A percentile compares a stretch with the other conserved stretches of the same genome.
These are phyloP conservation scores for Sugiyamaella novakii DNA, from an alignment of 1,139 yeast species.

Conservation along the genomic window DNA sequence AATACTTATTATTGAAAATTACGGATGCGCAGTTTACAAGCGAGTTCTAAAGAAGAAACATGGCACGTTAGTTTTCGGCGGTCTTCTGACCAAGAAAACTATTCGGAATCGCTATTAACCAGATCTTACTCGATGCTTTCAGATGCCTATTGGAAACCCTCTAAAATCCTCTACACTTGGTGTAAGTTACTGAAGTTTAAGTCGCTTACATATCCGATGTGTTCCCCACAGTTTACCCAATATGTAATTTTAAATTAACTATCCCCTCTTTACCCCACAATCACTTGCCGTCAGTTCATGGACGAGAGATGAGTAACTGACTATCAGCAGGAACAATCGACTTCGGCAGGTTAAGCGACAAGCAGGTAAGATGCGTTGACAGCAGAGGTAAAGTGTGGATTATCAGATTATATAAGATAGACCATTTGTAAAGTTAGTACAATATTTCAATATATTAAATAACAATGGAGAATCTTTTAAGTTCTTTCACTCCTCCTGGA, in stretches of 20 bases:
- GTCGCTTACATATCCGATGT: background rate
- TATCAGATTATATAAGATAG: background rate
- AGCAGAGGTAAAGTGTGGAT: background rate
- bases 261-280: background rate
- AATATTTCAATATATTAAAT: no score
- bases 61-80: no score
- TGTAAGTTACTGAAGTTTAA: background rate
- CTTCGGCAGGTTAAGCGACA: background rate
- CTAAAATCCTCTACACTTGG: no score
- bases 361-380: background rate
- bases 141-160: no score
- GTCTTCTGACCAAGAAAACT: no score
- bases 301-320: background rate
- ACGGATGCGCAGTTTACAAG: no score
- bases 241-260: background rate
- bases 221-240: background rate
- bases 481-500: constrained; percentile 34
- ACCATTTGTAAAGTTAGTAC: background rate
- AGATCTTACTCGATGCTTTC: no score
- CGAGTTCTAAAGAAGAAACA: no score
- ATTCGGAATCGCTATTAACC: no score
- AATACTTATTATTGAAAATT: no score
- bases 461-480: constrained; percentile 9
- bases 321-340: background rate
- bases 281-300: background rate